These are phyloP conservation scores for Hyaloraphidium curvatum DNA, from an alignment of 192 early-diverging fungal genomes.

Conservation along the genomic window DNA sequence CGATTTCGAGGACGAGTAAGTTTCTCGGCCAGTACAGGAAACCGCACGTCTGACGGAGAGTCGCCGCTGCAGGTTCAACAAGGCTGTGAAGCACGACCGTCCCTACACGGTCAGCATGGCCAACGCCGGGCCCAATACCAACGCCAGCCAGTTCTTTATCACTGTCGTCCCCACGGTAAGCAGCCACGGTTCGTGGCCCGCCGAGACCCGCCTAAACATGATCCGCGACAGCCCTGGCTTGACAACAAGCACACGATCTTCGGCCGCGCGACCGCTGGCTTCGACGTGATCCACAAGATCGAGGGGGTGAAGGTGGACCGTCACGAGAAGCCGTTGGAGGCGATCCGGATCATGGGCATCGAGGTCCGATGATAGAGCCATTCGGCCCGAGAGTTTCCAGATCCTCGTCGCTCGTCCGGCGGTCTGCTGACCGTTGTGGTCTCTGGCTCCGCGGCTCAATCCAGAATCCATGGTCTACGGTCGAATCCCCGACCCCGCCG, in stretches of 20 bases:
- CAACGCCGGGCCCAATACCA: conserved; percentile 44
- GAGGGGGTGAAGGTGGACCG: conserved; percentile 67
- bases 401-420: too few relatives aligned
- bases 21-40: too few relatives aligned
- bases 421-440: too few relatives aligned
- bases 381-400: too few relatives aligned
- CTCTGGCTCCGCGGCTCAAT: too few relatives aligned
- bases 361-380: conserved; percentile 50
- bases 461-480: too few relatives aligned
- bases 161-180: conserved; percentile 72
- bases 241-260: conserved; percentile 96
- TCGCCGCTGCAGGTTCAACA: too few relatives aligned
- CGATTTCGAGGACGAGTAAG: conserved; percentile 91
- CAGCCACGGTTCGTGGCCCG: background rate
- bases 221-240: conserved; percentile 56
- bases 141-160: conserved; percentile 70
- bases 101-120: conserved; percentile 93
- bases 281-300: conserved; percentile 81
- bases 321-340: conserved; percentile 73
- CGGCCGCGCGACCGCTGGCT: conserved; percentile 70
- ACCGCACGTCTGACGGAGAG: too few relatives aligned
- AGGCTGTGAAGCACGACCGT: conserved; percentile 58
- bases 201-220: background rate
- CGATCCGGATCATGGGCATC: conserved; percentile 56
- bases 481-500: too few relatives aligned